Evolutionary conservation across 139 green algal species (phyloP).

Genomic region (Auxenochlorella pyrenoidosa): DNA sequence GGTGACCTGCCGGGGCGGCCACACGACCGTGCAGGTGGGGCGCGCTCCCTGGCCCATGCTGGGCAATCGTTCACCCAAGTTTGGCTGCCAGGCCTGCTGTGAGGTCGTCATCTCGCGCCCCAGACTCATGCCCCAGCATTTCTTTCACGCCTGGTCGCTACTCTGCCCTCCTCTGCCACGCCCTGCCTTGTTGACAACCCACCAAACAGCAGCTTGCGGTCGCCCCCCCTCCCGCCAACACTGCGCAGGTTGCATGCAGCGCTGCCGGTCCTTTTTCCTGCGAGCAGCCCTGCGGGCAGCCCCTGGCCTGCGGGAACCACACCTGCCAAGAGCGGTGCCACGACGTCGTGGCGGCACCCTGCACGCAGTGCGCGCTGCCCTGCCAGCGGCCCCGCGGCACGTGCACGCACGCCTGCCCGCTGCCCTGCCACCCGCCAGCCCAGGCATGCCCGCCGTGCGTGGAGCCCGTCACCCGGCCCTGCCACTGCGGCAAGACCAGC

Average conservation of each 20-base stretch:
- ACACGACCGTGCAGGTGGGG: conserved; percentile 41
- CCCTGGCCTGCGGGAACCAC: conserved; percentile 77
- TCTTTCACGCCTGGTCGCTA: no score
- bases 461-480: conserved; percentile 42
- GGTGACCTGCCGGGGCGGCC: conserved; percentile 62
- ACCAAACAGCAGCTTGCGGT: no score
- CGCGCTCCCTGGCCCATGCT: no score
- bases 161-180: no score
- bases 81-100: no score
- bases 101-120: no score
- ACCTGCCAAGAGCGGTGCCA: conserved; percentile 71
- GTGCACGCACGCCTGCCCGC: conserved; percentile 71
- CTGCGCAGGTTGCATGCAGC: conserved; percentile 49
- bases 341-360: conserved; percentile 33
- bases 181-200: no score
- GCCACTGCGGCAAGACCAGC: conserved; percentile 73
- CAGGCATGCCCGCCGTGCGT: conserved; percentile 51
- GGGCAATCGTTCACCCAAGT: no score
- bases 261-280: conserved; percentile 56
- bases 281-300: conserved; percentile 34
- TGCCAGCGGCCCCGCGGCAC: conserved; percentile 47
- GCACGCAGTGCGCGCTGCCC: conserved; percentile 54
- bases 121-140: no score
- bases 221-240: no score
- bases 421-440: conserved; percentile 62